Percentiles rank a stretch among this genome's conserved stretches.
phyloP scores from a whole-genome alignment of 805 yeast genomes.

The Saccharomycopsis olivae region DNA sequence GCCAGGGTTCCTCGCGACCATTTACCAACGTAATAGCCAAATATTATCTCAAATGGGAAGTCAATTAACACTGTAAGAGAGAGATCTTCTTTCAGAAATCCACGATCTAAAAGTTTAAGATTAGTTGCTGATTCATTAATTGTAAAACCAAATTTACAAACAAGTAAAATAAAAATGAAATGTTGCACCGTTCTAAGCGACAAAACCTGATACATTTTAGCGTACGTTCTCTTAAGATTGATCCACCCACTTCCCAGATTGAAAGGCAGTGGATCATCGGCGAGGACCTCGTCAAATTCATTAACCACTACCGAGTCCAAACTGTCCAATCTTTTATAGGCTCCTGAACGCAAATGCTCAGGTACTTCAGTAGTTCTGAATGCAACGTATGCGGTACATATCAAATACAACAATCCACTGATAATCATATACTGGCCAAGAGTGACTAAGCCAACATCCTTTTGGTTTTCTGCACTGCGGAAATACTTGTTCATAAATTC shows the following conservation, averaged over 20 bases:
- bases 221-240: constrained; percentile 42
- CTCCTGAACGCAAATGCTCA: constrained; percentile 27
- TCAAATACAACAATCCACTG: constrained; percentile 65
- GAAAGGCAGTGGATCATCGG: not conserved
- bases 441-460: constrained; percentile 53
- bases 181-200: constrained; percentile 61
- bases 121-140: constrained; percentile 95
- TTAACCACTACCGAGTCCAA: not conserved
- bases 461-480: constrained; percentile 39
- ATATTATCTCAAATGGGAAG: constrained; percentile 90
- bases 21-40: constrained; percentile 92
- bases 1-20: constrained; percentile 78
- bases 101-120: constrained; percentile 79
- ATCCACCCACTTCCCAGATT: constrained; percentile 12
- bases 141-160: constrained; percentile 87
- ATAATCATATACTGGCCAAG: constrained; percentile 66
- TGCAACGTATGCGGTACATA: constrained; percentile 52
- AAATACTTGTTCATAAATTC: constrained; percentile 86
- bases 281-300: not conserved
- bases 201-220: constrained; percentile 58
- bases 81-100: constrained; percentile 85
- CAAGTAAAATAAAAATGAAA: constrained; percentile 61
- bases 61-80: constrained; percentile 89
- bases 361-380: constrained; percentile 67
- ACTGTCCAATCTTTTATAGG: constrained; percentile 19